Base-by-base conservation (phyloP, 257 asterid species). In the Lycium barbarum region DNA sequence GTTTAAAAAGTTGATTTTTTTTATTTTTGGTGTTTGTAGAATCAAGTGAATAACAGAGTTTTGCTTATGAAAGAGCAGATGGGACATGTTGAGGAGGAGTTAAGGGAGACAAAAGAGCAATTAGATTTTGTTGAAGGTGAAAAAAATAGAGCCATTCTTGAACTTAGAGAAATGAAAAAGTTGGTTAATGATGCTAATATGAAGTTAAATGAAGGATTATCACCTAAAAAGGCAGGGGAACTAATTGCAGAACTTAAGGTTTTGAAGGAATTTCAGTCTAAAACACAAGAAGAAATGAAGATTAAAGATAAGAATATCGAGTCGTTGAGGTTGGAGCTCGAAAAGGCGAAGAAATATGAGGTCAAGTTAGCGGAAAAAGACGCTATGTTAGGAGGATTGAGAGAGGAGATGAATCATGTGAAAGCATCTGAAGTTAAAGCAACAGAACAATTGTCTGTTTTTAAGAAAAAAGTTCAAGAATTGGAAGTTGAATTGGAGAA, bases 11-110 rank as follows among this genome's bases (percentile, higher is more conserved):
- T 3, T 61, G 54, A 12, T 47, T 22, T 7, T 54, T 49, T 40
- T 20, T 9, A 20, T 7, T 22, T 71, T 18, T 79, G 17, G 43
- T 71, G 55, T 47, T 45, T 80, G 54, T 81, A 91, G 97, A 88
- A 82, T 84, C 87, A 62, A 54, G 82, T 78, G 74, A 90, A 58
- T 63, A 61, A 86, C 22, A 88, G 90, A 84, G 70, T 65, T 14
- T 59, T 79, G 86, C 53, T 88, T 35, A 81, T 91, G 93, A 95
- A 91, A 83, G 92, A 87, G 14, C 49, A 68, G 57, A 89, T 86
- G 88, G 91, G 90, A 79, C 91, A 88, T 85, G 83, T 89, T 54
- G 94, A 92, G 84, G 92, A 89, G 86, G 98, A 95, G 85, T 81
- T 90, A 8, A 87, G 85, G 87, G 70, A 87, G 88, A 87, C 94